Evolutionary conservation across 139 green algal species (phyloP).

Genomic region (Chlamydomonas incerta): DNA sequence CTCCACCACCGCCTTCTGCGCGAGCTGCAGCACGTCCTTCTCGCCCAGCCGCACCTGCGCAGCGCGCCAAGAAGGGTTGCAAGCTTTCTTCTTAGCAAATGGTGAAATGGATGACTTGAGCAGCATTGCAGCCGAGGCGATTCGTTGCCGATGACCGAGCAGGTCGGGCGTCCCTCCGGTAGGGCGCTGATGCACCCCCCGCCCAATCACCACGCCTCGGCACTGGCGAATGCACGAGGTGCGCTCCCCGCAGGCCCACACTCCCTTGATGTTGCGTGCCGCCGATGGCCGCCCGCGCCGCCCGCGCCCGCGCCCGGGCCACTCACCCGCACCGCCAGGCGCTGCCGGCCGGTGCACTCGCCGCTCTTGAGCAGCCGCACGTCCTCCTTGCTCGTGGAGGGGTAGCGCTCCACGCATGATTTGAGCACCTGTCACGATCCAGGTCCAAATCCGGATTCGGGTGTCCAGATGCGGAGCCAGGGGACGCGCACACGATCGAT

Average conservation of each 20-base stretch:
- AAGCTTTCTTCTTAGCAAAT: too few species aligned
- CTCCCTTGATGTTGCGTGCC: background rate
- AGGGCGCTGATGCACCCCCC: too few species aligned
- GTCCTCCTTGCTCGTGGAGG: slow-evolving; percentile 29
- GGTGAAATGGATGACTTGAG: too few species aligned
- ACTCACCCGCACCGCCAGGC: slow-evolving; percentile 35
- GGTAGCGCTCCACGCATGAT: slow-evolving; percentile 34
- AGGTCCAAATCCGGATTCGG: background rate
- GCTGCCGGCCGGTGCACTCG: slow-evolving; percentile 5
- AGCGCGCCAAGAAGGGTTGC: too few species aligned
- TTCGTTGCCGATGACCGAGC: too few species aligned
- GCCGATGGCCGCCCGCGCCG: background rate
- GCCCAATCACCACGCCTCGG: too few species aligned
- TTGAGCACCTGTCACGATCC: background rate
- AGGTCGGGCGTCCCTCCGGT: too few species aligned
- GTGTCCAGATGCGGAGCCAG: too few species aligned
- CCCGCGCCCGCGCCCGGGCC: background rate
- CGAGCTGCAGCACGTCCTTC: slow-evolving; percentile 19
- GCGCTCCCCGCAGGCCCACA: background rate
- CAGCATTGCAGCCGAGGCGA: too few species aligned
- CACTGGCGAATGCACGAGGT: too few species aligned
- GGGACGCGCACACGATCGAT: too few species aligned
- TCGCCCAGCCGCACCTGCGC: slow-evolving; percentile 35
- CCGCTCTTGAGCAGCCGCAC: background rate
- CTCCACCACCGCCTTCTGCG: slow-evolving; percentile 37